Conservation (phyloP, 2,329 filamentous ascomycete species). For the Beauveria australis region DNA sequence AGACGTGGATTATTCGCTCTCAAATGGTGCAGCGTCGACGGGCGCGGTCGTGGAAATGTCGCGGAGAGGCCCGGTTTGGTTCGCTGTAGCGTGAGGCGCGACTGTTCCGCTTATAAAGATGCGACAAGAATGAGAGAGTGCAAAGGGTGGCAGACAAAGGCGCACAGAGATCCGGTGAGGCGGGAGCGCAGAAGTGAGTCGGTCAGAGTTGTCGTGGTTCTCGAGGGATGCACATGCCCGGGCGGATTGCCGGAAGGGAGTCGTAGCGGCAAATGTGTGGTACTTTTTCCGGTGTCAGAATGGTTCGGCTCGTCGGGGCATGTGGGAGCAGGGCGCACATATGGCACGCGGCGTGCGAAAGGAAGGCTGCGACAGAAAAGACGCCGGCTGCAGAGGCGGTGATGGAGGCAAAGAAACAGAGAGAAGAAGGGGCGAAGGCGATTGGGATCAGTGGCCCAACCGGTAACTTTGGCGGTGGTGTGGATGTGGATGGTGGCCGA, state of each 20-base stretch:
- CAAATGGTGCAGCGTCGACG: not conserved
- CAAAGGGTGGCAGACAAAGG: not conserved
- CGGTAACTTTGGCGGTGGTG: conserved; percentile 1
- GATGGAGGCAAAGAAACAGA: conserved; percentile 3
- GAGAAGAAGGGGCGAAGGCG: not conserved
- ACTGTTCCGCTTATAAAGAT: not conserved
- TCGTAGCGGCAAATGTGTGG: not conserved
- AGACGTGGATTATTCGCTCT: not conserved
- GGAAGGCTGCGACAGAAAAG: not conserved
- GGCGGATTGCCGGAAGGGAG: not conserved
- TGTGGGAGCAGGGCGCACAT: not conserved
- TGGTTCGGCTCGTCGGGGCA: conserved; percentile 3
- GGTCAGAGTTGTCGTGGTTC: not conserved
- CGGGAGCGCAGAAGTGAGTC: not conserved
- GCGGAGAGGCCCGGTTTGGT: not conserved
- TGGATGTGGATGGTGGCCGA: conserved; percentile 7
- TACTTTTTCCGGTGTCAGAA: not conserved
- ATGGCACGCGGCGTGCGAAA: not conserved
- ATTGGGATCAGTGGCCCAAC: conserved; percentile 1
- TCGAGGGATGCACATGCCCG: conserved; percentile 5
- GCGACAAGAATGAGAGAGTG: not conserved
- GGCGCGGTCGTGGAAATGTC: not conserved
- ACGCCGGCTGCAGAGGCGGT: not conserved
- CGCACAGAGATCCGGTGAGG: not conserved
- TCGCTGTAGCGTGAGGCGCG: not conserved